Base-by-base conservation (phyloP, 805 yeast species). In the Komagataella ulmi region DNA sequence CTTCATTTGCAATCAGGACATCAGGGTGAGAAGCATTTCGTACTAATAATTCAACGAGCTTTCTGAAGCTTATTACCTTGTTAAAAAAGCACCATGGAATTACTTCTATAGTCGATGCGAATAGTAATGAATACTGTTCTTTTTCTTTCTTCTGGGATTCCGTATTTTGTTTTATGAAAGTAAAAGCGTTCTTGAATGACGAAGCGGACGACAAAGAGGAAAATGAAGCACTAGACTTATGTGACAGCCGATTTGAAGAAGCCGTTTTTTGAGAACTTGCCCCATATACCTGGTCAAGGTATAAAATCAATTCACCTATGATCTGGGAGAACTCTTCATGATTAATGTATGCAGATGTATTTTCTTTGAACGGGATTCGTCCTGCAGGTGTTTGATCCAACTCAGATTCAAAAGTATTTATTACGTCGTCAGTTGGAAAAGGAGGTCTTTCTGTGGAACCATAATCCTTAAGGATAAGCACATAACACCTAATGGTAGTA, bases 11-110 rank as follows among this genome's bases (percentile, higher is more conserved):
- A 7, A 90, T 79, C n/a, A 74, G 68, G 4, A 65, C 66, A 55
- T 83, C 82, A 2, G 75, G 71, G 63, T 89, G 95, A 1, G 83
- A 79, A 2, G 88, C 77, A 61, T 89, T 88, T 52, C 88, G 73
- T 45, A 90, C 81, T 14, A 93, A 68, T 3, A 88, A 69, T 53
- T 91, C 98, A 23, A 90, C 78, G 2, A 84, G 69, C 36, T 78
- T 75, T 52, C 84, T 75, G 59, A 82, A 81, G 8, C 80, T 76
- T 2, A 82, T 71, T 69, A 75, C 44, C 65, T 63, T 49, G 69
- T 61, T 3, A 73, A 64, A 46, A 68, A 71, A 65, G 57, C 85
- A 77, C 80, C 90, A 85, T 0, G 98, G 93, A 47, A 85, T 70
- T 2, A 85, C 73, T 30, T 86, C 87, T 1, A 89, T 71, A 17